Base-by-base conservation (phyloP, 2,329 filamentous ascomycete species). In the Didymosphaeria variabile region DNA sequence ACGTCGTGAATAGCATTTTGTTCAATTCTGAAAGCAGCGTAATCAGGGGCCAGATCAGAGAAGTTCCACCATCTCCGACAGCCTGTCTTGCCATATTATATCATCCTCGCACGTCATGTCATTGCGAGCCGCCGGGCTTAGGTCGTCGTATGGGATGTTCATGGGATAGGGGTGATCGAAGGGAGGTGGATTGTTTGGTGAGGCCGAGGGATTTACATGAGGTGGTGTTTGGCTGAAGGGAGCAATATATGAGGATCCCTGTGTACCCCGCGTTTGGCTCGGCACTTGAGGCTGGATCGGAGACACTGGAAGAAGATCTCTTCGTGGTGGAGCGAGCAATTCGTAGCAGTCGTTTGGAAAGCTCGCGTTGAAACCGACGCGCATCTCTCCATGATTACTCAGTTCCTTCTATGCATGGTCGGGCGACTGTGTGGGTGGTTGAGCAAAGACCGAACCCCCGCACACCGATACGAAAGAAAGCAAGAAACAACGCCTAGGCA, bases 151-250 rank as follows among this genome's bases (percentile, higher is more conserved):
- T 55, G 36, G 19, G n/a, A n/a, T 36, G 17, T 23, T 46, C 23
- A 31, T 17, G n/a, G 7, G 12, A 26, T 26, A 8, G 13, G n/a
- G 29, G 17, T 55, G 31, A 19, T 34, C 3, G 19, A 29, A 55
- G 29, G 3, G 21, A 36, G 31, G 42, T 12, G 23, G n/a, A n/a
- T 55, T 36, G 12, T 44, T 47, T 36, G 42, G 42, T 36, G 19
- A 36, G 42, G 53, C 53, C 42, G 42, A 55, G 42, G 15, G 42
- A 46, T 55, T 55, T 55, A 55, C 52, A 45, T 55, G 52, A 55
- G 36, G 52, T 26, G 29, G 26, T 46, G 52, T 55, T 42, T 55
- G 53, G 53, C 26, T 55, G 40, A 55, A 55, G 29, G 42, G 26
- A 17, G 29, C 13, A 55, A 55, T 55, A 46, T 46, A 55, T 46